Evolutionary conservation across 225 moss, liverwort and hornwort genomes (phyloP), one percentile per base, ranked within the genome.

Genomic region (Thuidium tamariscinum): DNA sequence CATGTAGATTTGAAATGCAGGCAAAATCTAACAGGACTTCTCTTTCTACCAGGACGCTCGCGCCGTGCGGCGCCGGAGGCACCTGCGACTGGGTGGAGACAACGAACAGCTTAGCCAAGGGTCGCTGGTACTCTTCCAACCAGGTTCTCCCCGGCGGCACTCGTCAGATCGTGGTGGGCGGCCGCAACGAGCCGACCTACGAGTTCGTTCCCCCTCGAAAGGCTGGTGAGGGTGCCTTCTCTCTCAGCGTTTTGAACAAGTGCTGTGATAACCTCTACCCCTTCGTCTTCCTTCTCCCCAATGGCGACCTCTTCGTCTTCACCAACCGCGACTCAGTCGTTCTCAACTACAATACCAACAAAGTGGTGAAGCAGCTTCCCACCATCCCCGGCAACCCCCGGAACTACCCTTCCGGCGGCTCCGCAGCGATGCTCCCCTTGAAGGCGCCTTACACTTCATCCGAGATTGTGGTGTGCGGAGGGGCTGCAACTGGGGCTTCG

Each of bases 41-140:
- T 23, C 49, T 37, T 27, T 15, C 23, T 22, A 77, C 83, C 85
- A 83, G 90, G 21, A 89, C 66, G 25, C 86, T 89, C 0, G 4
- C 65, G 12, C 88, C 93, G 8, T 93, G 93, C 65, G 51, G 26
- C 3, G 72, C 76, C 2, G 75, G 69, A 7, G 90, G 87, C 4
- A 85, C 27, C 29, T 93, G 90, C n/a, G 88, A 93, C 39, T 93
- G 90, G 93, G 91, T 89, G 59, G 93, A 93, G 59, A 93, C 90
- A 2, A 81, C 60, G 5, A 32, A 66, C 46, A 55, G 26, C 29
- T 70, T 89, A 60, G 26, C 82, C 5, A 69, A n/a, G 21, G 91
- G 91, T 17, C 86, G 91, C 22, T 93, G 90, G 91, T 93, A 93
- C 79, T 42, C 91, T 8, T 66, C 91, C 3, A 93, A 93, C 68